Percentiles rank a stretch among this genome's conserved stretches.
phyloP scores from a whole-genome alignment of 1,139 yeast species.

The Citeromyces hawaiiensis region DNA sequence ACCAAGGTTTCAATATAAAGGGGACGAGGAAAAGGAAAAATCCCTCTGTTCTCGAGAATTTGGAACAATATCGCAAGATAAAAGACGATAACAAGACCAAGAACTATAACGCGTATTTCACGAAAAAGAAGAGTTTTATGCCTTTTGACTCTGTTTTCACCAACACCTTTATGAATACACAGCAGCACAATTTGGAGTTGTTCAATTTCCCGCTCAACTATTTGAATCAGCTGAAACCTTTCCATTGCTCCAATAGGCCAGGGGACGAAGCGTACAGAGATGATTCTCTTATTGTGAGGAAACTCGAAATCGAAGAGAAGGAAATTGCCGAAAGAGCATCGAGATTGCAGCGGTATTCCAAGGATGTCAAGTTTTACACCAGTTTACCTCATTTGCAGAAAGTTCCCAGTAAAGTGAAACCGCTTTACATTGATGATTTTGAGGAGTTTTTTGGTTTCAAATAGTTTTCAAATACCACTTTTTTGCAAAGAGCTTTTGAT shows the following conservation, averaged over 20 bases:
- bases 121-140: constrained; percentile 11
- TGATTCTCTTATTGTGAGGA: constrained; percentile 14
- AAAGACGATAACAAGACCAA: constrained; percentile 7
- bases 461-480: constrained; percentile 3
- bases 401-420: constrained; percentile 4
- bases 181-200: constrained; percentile 16
- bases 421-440: constrained; percentile 10
- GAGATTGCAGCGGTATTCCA: constrained; percentile 6
- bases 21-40: constrained; percentile 5
- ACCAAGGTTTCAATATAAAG: not conserved
- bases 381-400: not conserved
- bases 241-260: constrained; percentile 12
- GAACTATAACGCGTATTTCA: constrained; percentile 15
- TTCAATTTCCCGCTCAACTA: constrained; percentile 15
- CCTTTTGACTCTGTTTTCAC: constrained; percentile 14
- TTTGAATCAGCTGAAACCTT: constrained; percentile 15
- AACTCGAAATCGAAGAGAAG: constrained; percentile 14
- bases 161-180: constrained; percentile 14
- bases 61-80: constrained; percentile 10
- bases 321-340: constrained; percentile 6
- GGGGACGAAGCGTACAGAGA: constrained; percentile 16
- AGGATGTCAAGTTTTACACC: constrained; percentile 10
- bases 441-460: constrained; percentile 15
- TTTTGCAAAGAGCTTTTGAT: constrained; percentile 14
- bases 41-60: constrained; percentile 11